phyloP scores from a whole-genome alignment of 352 stramenopile species.

The Pythium coloratum region DNA sequence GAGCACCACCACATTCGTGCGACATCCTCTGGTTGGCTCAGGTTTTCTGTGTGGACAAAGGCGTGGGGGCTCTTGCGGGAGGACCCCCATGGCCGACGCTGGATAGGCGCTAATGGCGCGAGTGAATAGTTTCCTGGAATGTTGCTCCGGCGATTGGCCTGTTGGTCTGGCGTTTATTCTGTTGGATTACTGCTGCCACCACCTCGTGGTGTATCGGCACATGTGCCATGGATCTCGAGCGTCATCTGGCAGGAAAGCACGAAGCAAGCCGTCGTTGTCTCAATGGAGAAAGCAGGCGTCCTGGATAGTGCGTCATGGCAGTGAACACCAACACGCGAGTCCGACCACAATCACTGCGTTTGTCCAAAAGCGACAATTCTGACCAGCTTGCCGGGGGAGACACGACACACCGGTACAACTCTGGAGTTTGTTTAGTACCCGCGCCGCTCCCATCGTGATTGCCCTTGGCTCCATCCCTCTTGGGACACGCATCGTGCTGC shows the following conservation, averaged over 20 bases:
- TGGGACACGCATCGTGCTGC: background rate
- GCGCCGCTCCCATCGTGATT: background rate
- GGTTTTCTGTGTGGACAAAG: background rate
- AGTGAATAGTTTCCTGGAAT: conserved; percentile 2
- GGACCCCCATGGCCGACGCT: conserved; percentile 6
- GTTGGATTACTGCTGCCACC: background rate
- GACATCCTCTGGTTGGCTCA: background rate
- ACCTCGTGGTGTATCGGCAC: background rate
- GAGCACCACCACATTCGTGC: background rate
- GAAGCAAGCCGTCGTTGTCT: conserved; percentile 1
- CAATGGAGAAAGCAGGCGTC: background rate
- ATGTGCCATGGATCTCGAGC: background rate
- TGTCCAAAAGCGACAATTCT: background rate
- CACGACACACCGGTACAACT: background rate
- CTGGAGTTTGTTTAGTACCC: background rate
- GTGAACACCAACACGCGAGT: conserved; percentile 2
- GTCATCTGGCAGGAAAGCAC: background rate
- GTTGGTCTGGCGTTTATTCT: background rate
- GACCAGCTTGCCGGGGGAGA: background rate
- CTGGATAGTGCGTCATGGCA: conserved; percentile 4
- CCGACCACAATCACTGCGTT: background rate
- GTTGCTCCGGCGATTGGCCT: background rate
- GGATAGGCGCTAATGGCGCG: background rate
- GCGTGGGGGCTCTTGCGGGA: background rate
- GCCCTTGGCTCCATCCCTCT: background rate